These are phyloP conservation scores for Diaporthe aspalathi DNA, from an alignment of 2,329 filamentous ascomycete species.

Conservation along the genomic window DNA sequence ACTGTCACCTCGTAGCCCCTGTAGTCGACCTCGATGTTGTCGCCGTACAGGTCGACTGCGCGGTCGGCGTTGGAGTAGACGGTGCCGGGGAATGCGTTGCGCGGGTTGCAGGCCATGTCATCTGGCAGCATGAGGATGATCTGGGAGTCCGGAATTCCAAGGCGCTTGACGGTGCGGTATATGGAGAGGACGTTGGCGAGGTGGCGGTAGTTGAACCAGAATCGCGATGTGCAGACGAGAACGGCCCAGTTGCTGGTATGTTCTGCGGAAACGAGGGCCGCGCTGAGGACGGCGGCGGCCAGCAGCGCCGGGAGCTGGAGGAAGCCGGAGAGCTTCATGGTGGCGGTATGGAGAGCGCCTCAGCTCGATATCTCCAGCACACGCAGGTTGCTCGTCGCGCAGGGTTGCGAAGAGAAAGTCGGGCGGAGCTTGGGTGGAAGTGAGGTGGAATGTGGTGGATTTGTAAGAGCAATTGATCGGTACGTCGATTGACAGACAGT, in stretches of 20 bases:
- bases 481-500: not conserved
- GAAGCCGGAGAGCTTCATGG: slow-evolving; percentile 63
- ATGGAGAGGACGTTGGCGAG: slow-evolving; percentile 97
- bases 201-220: slow-evolving; percentile 99
- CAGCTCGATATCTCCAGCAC: not conserved
- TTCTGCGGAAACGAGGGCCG: slow-evolving; percentile 66
- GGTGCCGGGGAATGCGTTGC: slow-evolving; percentile 96
- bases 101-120: slow-evolving; percentile 99
- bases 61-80: slow-evolving; percentile 99
- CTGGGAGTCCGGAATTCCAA: slow-evolving; percentile 97
- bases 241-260: slow-evolving; percentile 99
- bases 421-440: not conserved
- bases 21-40: slow-evolving; percentile 99
- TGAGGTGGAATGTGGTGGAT: not conserved
- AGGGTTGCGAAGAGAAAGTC: not conserved
- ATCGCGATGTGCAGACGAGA: slow-evolving; percentile 96
- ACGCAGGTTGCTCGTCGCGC: slow-evolving; percentile 1
- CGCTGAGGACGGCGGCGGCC: slow-evolving; percentile 59
- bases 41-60: slow-evolving; percentile 94
- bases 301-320: slow-evolving; percentile 60
- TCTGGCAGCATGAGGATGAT: slow-evolving; percentile 99
- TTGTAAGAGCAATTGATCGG: not conserved
- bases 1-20: slow-evolving; percentile 98
- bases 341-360: not conserved
- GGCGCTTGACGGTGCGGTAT: slow-evolving; percentile 96